Conservation (phyloP, 192 early-diverging fungal genomes). For the Backusella australiensis region DNA sequence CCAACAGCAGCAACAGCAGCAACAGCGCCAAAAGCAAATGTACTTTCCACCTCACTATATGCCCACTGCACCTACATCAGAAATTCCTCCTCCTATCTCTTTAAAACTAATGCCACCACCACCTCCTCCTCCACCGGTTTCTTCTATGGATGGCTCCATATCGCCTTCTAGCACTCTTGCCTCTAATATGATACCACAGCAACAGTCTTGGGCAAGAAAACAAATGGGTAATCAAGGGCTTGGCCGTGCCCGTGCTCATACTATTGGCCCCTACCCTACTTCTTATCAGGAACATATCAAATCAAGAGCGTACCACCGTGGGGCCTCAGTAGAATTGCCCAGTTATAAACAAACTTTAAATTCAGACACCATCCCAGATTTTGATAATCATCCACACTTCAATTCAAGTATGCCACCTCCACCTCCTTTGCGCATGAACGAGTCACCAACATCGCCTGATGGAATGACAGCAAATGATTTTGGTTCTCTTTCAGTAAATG, state of each 20-base stretch:
- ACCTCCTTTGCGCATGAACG: not conserved
- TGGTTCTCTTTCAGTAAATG: not conserved
- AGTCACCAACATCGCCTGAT: not conserved
- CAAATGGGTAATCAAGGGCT: not conserved
- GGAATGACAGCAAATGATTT: not conserved
- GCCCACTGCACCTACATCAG: not conserved
- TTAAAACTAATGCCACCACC: constrained; percentile 12
- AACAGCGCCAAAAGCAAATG: not conserved
- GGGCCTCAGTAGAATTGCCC: not conserved
- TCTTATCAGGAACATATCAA: not conserved
- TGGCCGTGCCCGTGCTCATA: constrained; percentile 1
- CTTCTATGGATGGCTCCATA: not conserved
- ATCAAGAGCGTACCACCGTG: not conserved
- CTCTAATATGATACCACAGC: not conserved
- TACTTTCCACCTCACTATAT: constrained; percentile 3
- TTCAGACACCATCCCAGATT: not conserved
- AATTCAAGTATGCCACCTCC: not conserved
- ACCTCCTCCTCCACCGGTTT: constrained; percentile 1
- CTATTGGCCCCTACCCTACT: constrained; percentile 6
- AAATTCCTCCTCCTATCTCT: not conserved
- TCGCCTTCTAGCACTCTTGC: constrained; percentile 30
- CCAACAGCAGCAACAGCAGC: constrained; percentile 25
- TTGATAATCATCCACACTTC: not conserved
- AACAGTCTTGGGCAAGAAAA: constrained; percentile 22
- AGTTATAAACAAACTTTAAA: not conserved